phyloP scores from a whole-genome alignment of 139 green algal species.

The Chlamydomonas schloesseri region DNA sequence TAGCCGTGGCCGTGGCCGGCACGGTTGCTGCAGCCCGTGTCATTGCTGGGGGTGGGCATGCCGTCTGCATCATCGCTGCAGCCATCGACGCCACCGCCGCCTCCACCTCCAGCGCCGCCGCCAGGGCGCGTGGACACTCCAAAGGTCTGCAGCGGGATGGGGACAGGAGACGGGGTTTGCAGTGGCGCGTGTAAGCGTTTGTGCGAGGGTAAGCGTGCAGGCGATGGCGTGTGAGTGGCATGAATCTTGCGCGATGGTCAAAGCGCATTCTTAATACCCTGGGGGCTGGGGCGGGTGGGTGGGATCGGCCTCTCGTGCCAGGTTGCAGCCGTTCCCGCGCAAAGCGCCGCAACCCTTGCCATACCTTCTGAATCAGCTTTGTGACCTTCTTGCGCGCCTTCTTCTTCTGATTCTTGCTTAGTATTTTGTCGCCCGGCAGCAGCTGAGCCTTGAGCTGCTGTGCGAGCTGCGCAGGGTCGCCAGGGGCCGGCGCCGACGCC shows the following conservation, averaged over 20 bases:
- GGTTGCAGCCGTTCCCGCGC: too few relatives aligned
- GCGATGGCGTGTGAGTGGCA: too few relatives aligned
- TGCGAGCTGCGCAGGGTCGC: slow-evolving; percentile 3
- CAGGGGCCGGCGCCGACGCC: background rate
- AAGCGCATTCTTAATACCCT: too few relatives aligned
- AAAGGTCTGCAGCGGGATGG: too few relatives aligned
- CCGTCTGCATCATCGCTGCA: background rate
- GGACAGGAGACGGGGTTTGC: too few relatives aligned
- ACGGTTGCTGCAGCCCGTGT: slow-evolving; percentile 31
- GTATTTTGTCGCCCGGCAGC: background rate
- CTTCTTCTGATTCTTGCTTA: slow-evolving; percentile 61
- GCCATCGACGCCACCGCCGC: too few relatives aligned
- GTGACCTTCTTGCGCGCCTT: slow-evolving; percentile 65
- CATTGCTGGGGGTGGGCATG: background rate
- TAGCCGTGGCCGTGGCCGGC: background rate
- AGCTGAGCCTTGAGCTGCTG: slow-evolving; percentile 25
- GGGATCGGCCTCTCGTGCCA: background rate
- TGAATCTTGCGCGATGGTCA: too few relatives aligned
- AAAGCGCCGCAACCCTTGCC: background rate
- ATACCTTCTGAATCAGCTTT: slow-evolving; percentile 54
- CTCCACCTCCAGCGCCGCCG: too few relatives aligned
- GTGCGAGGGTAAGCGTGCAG: too few relatives aligned
- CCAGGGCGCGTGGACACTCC: too few relatives aligned
- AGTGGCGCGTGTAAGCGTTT: too few relatives aligned
- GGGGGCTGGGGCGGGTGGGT: too few relatives aligned